Percentiles rank a stretch among this genome's conserved stretches.
Conservation (phyloP, 306 rosid genomes). For the Quercus robur region DNA sequence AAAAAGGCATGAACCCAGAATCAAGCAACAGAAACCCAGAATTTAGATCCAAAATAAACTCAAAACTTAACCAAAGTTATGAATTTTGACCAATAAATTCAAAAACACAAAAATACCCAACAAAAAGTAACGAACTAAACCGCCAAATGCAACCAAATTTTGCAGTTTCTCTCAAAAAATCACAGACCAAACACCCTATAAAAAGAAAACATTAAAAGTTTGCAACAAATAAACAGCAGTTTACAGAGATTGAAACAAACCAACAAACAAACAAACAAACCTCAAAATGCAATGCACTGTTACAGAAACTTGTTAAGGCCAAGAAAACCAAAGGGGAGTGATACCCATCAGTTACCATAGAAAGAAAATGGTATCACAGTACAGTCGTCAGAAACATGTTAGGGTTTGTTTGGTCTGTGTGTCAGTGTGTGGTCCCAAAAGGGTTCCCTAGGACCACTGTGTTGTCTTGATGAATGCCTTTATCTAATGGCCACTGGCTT, state of each 20-base stretch:
- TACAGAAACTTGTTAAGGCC: not conserved
- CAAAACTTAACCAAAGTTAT: not conserved
- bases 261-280: not conserved
- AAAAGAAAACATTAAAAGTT: not conserved
- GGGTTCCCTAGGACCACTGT: not conserved
- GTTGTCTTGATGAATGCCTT: not conserved
- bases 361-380: not conserved
- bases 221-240: not conserved
- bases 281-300: not conserved
- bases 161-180: not conserved
- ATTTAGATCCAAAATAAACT: constrained; percentile 17
- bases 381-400: not conserved
- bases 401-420: not conserved
- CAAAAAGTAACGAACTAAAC: constrained; percentile 11
- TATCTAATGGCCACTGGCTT: not conserved
- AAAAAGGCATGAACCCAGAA: not conserved
- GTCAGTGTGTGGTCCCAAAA: not conserved
- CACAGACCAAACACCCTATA: not conserved
- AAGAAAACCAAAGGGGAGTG: not conserved
- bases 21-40: not conserved
- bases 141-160: constrained; percentile 15
- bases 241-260: not conserved
- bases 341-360: not conserved
- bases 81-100: not conserved
- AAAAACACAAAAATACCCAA: constrained; percentile 9